A percentile compares a stretch with the other conserved stretches of the same genome.
phyloP scores from a whole-genome alignment of 345 rosid genomes.

The Rhodamnia rubescens region DNA sequence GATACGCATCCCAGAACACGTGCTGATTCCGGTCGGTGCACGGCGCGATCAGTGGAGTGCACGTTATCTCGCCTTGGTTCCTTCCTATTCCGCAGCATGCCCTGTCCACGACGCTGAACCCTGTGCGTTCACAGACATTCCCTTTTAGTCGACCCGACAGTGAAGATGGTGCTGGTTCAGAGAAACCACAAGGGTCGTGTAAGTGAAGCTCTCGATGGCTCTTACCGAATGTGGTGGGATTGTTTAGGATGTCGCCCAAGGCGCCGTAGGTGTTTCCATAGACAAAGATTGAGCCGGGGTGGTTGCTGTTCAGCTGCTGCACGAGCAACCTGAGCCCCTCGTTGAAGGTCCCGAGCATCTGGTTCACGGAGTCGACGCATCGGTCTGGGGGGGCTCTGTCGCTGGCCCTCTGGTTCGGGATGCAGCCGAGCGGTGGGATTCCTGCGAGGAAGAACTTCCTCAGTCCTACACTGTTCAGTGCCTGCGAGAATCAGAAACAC shows the following conservation, averaged over 20 bases:
- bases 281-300: constrained; percentile 39
- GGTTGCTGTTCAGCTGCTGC: constrained; percentile 45
- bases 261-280: constrained; percentile 53
- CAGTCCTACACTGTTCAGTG: constrained; percentile 58
- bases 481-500: constrained; percentile 11
- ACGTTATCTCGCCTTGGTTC: constrained; percentile 63
- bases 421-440: constrained; percentile 72
- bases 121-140: constrained; percentile 17
- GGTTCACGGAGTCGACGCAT: constrained; percentile 61
- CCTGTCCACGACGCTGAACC: constrained; percentile 52
- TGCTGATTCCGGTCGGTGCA: constrained; percentile 41
- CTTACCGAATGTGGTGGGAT: constrained; percentile 50
- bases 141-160: neutral
- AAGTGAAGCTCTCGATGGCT: neutral
- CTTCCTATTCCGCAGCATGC: constrained; percentile 80
- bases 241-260: constrained; percentile 62
- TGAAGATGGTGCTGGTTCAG: neutral
- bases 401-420: constrained; percentile 55
- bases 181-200: neutral
- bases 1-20: constrained; percentile 90
- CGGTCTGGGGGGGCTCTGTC: constrained; percentile 36
- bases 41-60: constrained; percentile 48
- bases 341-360: constrained; percentile 57
- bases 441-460: constrained; percentile 53
- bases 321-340: constrained; percentile 54